Base-by-base conservation (phyloP, 768 basidiomycete species). In the Kwoniella botswanensis region DNA sequence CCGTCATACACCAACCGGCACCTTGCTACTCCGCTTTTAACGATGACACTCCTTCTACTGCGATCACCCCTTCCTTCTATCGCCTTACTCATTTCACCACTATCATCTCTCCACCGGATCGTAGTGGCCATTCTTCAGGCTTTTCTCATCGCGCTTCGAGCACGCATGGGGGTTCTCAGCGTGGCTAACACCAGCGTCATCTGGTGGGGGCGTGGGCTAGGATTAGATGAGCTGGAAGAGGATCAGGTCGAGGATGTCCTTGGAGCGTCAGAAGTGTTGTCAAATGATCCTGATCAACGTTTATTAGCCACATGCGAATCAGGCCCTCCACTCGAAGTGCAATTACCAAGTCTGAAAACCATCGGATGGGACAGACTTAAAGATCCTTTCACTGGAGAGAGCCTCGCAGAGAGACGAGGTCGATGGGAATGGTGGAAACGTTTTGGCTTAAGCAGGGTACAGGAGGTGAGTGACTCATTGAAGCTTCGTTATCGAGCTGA, bases 101-200 rank as follows among this genome's bases (percentile, higher is more conserved):
- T 84, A 42, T 79, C 80, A 2, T 81, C 80, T 7, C 72, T 84
- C 6, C 84, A 80, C 61, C 74, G 75, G 10, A 80, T 84, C 65
- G 55, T 84, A 21, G 67, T 58, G 17, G 77, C 83, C 3, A 79
- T 85, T 66, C 17, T 83, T 15, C 80, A 81, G 41, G 75, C 82
- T 0, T 73, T 83, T 57, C 69, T 81, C 58, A 71, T 84, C 46
- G 81, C 79, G 24, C 64, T 84, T 18, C 61, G 82, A 53, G 79
- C 78, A 5, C 46, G 82, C 17, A 70, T 83, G 59, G 79, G 80
- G 17, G 80, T 79, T 4, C 71, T 84, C 18, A 80, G 78, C 44
- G 83, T 84, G 22, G 84, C 85, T 21, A 86, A 86, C 66, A 86
- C 85, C 9, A 76, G 75, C 15, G 78, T 85, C 10, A 54, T 85